Evolutionary conservation across 257 asterid species (phyloP).

Genomic region (Echites panduratus): DNA sequence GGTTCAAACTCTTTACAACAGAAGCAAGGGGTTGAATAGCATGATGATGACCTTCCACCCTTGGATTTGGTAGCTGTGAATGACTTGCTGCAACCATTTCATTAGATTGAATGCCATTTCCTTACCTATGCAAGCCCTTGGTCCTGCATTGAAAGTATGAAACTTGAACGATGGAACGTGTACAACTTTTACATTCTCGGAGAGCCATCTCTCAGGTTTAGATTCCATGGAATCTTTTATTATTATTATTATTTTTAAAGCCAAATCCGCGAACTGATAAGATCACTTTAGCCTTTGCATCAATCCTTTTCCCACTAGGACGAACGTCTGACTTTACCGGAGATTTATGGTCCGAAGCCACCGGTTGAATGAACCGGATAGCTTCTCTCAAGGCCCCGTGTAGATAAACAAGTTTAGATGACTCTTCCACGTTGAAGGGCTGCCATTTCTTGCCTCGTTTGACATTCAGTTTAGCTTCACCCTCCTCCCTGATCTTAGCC

Average conservation of each 20-base stretch:
- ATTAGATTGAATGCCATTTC: conserved; percentile 4
- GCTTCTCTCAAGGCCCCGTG: conserved; percentile 9
- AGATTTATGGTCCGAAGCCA: conserved; percentile 1
- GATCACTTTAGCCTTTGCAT: conserved; percentile 1
- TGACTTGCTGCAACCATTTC: conserved; percentile 5
- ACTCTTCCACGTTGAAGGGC: background rate
- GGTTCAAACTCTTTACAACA: too few relatives aligned
- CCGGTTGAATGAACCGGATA: background rate
- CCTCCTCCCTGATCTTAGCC: background rate
- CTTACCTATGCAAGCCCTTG: conserved; percentile 8
- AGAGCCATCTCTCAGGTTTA: conserved; percentile 7
- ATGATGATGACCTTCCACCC: background rate
- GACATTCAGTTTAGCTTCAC: background rate
- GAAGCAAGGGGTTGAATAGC: background rate
- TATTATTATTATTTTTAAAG: too few relatives aligned
- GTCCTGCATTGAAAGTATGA: conserved; percentile 9
- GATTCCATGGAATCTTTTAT: conserved; percentile 5
- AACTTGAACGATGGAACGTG: conserved; percentile 10
- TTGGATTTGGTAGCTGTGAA: conserved; percentile 7
- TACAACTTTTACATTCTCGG: background rate
- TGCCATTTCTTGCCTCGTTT: background rate
- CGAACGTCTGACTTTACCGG: background rate
- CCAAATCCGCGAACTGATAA: conserved; percentile 3
- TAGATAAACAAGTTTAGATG: conserved; percentile 3
- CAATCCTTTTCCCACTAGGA: background rate